A percentile compares a stretch with the other conserved stretches of the same genome.
Evolutionary conservation across 306 rosid genomes (phyloP).

Genomic region (Amphicarpaea edgeworthii): DNA sequence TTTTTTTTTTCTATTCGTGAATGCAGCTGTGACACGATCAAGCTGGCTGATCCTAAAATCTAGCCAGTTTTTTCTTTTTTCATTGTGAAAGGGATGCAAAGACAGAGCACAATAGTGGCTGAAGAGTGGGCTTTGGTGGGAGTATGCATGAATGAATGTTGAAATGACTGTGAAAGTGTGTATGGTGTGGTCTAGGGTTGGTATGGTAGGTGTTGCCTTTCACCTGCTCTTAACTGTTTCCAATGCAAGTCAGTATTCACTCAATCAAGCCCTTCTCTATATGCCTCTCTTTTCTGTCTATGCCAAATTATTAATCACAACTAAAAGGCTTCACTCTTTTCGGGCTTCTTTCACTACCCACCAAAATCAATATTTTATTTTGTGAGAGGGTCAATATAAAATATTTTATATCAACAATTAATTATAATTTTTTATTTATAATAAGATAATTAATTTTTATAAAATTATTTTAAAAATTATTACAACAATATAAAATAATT

Average conservation of each 20-base stretch:
- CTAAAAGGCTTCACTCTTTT: conserved; percentile 36
- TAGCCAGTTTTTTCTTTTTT: background rate
- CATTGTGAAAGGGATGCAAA: conserved; percentile 18
- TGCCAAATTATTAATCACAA: conserved; percentile 21
- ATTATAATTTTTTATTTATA: too few relatives aligned
- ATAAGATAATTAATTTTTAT: too few relatives aligned
- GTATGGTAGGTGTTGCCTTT: conserved; percentile 51
- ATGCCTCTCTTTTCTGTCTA: conserved; percentile 26
- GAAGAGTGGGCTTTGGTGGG: conserved; percentile 32
- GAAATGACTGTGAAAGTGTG: conserved; percentile 28
- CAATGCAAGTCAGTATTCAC: conserved; percentile 42
- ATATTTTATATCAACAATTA: too few relatives aligned
- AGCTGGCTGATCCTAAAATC: conserved; percentile 3
- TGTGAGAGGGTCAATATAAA: too few relatives aligned
- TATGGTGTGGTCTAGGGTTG: conserved; percentile 33
- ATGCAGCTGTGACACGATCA: background rate
- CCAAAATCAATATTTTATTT: background rate
- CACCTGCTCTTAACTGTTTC: conserved; percentile 51
- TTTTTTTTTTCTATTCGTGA: conserved; percentile 14
- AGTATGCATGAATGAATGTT: conserved; percentile 34
- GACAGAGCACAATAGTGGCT: conserved; percentile 50
- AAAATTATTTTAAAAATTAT: too few relatives aligned
- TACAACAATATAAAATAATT: too few relatives aligned
- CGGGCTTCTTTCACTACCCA: background rate
- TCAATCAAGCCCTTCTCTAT: conserved; percentile 37